Conservation (phyloP, 2,329 filamentous ascomycete species). For the Xylariaceae sp. region DNA sequence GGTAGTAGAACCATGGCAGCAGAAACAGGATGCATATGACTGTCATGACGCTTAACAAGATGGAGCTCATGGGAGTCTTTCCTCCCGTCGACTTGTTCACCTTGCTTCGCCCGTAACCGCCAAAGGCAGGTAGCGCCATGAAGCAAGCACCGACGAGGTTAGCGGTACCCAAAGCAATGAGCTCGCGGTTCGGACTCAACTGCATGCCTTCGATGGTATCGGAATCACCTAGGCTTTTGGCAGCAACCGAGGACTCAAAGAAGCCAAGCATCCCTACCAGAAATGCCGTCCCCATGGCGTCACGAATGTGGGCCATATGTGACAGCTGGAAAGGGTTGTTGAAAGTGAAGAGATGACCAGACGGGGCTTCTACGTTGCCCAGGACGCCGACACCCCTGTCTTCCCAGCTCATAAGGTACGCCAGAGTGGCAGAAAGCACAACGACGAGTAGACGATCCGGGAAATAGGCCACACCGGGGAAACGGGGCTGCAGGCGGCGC, state of each 20-base stretch:
- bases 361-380: conserved; percentile 69
- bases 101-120: conserved; percentile 92
- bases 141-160: conserved; percentile 91
- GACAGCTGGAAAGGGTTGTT: conserved; percentile 76
- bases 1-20: conserved; percentile 87
- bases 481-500: conserved; percentile 70
- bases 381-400: conserved; percentile 74
- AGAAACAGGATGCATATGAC: conserved; percentile 75
- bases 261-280: conserved; percentile 94
- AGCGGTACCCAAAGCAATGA: conserved; percentile 83
- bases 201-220: conserved; percentile 72
- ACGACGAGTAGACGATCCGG: conserved; percentile 91
- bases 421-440: conserved; percentile 73
- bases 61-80: conserved; percentile 86
- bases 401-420: conserved; percentile 74
- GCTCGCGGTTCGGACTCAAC: conserved; percentile 84
- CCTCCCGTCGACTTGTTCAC: conserved; percentile 90
- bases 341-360: conserved; percentile 69
- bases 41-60: conserved; percentile 79
- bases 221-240: conserved; percentile 73
- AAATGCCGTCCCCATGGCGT: conserved; percentile 85
- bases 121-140: conserved; percentile 88
- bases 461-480: conserved; percentile 76
- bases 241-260: conserved; percentile 94
- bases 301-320: conserved; percentile 75